Evolutionary conservation across 768 basidiomycete species (phyloP).

Genomic region (Suillus placidus): DNA sequence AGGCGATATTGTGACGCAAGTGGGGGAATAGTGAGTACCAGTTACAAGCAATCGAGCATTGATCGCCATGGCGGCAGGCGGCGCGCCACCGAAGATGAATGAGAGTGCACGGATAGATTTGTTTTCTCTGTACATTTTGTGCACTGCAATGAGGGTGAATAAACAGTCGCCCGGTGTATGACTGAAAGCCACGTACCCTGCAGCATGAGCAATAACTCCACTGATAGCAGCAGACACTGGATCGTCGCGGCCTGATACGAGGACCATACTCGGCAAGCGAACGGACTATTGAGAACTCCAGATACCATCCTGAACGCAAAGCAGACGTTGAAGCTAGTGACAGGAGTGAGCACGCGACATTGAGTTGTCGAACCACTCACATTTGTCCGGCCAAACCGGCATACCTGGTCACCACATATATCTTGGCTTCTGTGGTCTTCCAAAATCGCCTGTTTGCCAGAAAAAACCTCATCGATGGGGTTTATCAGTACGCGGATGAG

Average conservation of each 20-base stretch:
- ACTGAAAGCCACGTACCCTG: slow-evolving; percentile 18
- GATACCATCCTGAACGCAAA: slow-evolving; percentile 24
- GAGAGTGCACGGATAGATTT: slow-evolving; percentile 17
- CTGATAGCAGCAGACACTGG: slow-evolving; percentile 19
- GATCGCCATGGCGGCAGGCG: slow-evolving; percentile 21
- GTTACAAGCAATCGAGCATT: slow-evolving; percentile 19
- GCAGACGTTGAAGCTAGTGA: slow-evolving; percentile 23
- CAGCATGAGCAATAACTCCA: slow-evolving; percentile 20
- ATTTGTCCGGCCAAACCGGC: slow-evolving; percentile 19
- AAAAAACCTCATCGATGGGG: background rate
- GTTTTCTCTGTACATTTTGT: slow-evolving; percentile 19
- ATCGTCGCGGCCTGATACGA: slow-evolving; percentile 17
- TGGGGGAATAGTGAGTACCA: slow-evolving; percentile 14
- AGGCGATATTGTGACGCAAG: slow-evolving; percentile 18
- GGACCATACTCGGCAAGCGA: slow-evolving; percentile 22
- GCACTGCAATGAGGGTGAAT: slow-evolving; percentile 13
- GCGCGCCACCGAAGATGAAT: slow-evolving; percentile 10
- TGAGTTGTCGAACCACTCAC: slow-evolving; percentile 13
- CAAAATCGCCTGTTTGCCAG: background rate
- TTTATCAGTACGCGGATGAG: background rate
- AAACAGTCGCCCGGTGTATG: background rate
- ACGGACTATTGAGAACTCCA: slow-evolving; percentile 9
- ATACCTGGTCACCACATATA: slow-evolving; percentile 21
- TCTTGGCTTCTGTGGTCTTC: background rate
- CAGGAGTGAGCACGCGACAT: background rate